Evolutionary conservation across 306 rosid genomes (phyloP), one percentile per base, ranked within the genome.

Genomic region (Prunus mume): DNA sequence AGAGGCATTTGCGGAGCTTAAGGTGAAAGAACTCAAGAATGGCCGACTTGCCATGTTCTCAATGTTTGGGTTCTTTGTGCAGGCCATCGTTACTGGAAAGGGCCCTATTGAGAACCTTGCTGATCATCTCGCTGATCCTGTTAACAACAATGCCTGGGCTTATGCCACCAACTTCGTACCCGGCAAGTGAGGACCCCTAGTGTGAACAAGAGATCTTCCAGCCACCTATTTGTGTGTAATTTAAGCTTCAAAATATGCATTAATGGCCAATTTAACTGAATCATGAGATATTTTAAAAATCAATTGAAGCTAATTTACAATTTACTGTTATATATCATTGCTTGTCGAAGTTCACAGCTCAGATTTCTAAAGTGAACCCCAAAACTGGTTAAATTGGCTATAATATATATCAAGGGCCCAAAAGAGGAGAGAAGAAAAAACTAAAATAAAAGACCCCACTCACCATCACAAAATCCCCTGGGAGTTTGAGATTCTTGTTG

Each of bases 21-120:
- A 83, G 79, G 84, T 76, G 62, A 83, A 79, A 68, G 84, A 83
- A 76, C 66, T 83, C 11, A 76, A 83, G 79, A 79, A 83, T 18
- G 87, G 79, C 12, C 61, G 76, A 5, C 82, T 84, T 8, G 85
- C 85, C 71, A 77, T 76, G 87, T 84, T 84, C 67, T 84, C 83
- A 28, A 80, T 72, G 80, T 80, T 84, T 11, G 87, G 82, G 30
- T 82, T 73, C 58, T 75, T 81, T 57, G 81, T 78, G 71, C 83
- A 81, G 68, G 82, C 85, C 68, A 74, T 77, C 63, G 82, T 84
- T 14, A 84, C 82, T 1, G 83, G 83, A 78, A 85, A 81, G 49
- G 83, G 83, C 45, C 85, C 87, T 43, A 28, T 84, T 34, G 76
- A 84, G 78, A 84, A 80, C 84, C 85, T 78, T 25, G 82, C 87